Evolutionary conservation across 129 eudicot species (phyloP).

Genomic region (Pulicaria dysenterica): DNA sequence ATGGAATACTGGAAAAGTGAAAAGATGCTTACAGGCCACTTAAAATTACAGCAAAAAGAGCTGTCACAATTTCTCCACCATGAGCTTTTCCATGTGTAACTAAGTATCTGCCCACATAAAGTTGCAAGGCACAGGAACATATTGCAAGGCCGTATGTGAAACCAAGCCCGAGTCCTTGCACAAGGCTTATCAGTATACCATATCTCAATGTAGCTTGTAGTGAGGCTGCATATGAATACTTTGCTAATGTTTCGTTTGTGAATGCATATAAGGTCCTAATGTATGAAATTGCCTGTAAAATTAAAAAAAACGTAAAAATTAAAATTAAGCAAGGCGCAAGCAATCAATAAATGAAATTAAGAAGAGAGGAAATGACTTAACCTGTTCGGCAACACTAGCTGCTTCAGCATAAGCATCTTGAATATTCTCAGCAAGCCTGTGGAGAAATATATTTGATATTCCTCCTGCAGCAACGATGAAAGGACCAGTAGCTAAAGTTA

Average conservation of each 20-base stretch:
- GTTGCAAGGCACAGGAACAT: conserved; percentile 97
- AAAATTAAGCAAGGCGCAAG: conserved; percentile 16
- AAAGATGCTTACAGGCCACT: conserved; percentile 91
- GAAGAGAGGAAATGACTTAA: conserved; percentile 23
- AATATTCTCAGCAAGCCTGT: conserved; percentile 95
- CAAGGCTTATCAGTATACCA: conserved; percentile 94
- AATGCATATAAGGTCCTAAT: conserved; percentile 86
- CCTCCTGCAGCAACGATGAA: conserved; percentile 99
- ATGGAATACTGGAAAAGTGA: conserved; percentile 14
- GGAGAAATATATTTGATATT: conserved; percentile 94
- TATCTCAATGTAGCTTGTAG: conserved; percentile 94
- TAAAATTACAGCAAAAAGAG: conserved; percentile 83
- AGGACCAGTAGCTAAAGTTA: conserved; percentile 92
- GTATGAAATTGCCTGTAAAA: conserved; percentile 82
- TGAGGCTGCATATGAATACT: conserved; percentile 90
- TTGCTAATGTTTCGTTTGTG: conserved; percentile 94
- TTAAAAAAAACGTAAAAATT: not conserved
- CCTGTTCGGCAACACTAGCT: conserved; percentile 99
- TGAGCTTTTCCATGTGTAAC: conserved; percentile 76
- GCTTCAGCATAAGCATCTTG: conserved; percentile 99
- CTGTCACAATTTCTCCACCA: conserved; percentile 92
- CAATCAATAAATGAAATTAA: not conserved
- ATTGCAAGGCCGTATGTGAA: conserved; percentile 98
- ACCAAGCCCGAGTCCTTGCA: conserved; percentile 98
- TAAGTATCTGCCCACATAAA: conserved; percentile 87